Percentiles rank a stretch among this genome's conserved stretches.
These are phyloP conservation scores for Leucogyrophana mollusca DNA, from an alignment of 768 basidiomycete genomes.

Conservation along the genomic window DNA sequence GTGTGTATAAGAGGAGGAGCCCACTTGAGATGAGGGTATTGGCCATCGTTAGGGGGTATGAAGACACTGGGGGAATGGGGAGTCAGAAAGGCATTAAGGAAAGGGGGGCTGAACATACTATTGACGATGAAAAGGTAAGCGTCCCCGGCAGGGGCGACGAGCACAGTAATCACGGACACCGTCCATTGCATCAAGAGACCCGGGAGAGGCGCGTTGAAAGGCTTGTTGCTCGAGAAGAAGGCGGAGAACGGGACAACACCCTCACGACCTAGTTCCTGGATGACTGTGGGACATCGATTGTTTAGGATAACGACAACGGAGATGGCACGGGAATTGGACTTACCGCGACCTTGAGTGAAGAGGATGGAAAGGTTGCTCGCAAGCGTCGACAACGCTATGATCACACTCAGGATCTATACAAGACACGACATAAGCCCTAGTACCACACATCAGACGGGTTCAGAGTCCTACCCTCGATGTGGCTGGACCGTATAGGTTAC, in stretches of 20 bases:
- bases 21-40: constrained; percentile 62
- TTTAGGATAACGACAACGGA: not conserved
- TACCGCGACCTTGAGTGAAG: constrained; percentile 68
- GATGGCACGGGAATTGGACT: constrained; percentile 7
- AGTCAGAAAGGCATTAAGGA: not conserved
- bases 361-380: constrained; percentile 64
- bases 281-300: constrained; percentile 38
- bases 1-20: constrained; percentile 59
- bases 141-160: constrained; percentile 66
- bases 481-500: constrained; percentile 63
- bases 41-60: constrained; percentile 56
- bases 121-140: constrained; percentile 72
- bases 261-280: constrained; percentile 74
- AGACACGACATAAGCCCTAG: not conserved
- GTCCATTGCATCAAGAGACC: constrained; percentile 66
- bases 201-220: constrained; percentile 64
- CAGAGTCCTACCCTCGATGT: constrained; percentile 50
- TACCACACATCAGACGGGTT: not conserved
- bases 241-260: constrained; percentile 64
- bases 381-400: constrained; percentile 63
- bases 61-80: constrained; percentile 40
- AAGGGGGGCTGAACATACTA: constrained; percentile 36
- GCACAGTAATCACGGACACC: constrained; percentile 52
- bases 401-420: constrained; percentile 51
- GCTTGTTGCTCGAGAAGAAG: constrained; percentile 70